phyloP scores from a whole-genome alignment of 257 asterid genomes.

The Solanum tarapatanum region DNA sequence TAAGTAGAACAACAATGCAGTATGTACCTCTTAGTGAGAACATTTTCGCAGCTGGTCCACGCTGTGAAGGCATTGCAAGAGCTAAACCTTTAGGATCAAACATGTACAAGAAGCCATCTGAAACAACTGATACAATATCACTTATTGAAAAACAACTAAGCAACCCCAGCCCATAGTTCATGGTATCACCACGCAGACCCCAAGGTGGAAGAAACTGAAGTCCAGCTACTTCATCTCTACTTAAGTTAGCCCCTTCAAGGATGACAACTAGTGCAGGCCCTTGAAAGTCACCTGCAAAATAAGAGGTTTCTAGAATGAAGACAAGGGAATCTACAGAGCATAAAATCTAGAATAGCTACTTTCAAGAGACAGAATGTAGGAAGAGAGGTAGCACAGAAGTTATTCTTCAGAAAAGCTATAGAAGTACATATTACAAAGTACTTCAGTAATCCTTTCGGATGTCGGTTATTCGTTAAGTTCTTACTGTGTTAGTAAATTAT shows the following conservation, averaged over 20 bases:
- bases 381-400: not conserved
- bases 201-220: constrained; percentile 96
- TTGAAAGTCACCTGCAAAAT: constrained; percentile 86
- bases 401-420: not conserved
- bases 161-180: constrained; percentile 88
- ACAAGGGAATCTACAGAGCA: not conserved
- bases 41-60: constrained; percentile 77
- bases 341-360: not conserved
- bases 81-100: constrained; percentile 92
- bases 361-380: not conserved
- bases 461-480: not conserved
- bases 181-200: constrained; percentile 73
- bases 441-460: not conserved
- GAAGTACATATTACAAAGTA: not conserved
- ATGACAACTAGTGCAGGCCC: constrained; percentile 87
- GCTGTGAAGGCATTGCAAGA: constrained; percentile 51
- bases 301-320: not conserved
- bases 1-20: not conserved
- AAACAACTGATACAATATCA: constrained; percentile 73
- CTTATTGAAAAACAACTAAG: constrained; percentile 84
- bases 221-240: constrained; percentile 80
- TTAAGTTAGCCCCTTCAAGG: constrained; percentile 81
- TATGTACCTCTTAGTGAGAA: constrained; percentile 69
- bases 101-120: constrained; percentile 85
- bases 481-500: not conserved